Percentiles rank a stretch among this genome's conserved stretches.
These are phyloP conservation scores for Aspergillus spinulosporus DNA, from an alignment of 2,329 filamentous ascomycete genomes.

Conservation along the genomic window DNA sequence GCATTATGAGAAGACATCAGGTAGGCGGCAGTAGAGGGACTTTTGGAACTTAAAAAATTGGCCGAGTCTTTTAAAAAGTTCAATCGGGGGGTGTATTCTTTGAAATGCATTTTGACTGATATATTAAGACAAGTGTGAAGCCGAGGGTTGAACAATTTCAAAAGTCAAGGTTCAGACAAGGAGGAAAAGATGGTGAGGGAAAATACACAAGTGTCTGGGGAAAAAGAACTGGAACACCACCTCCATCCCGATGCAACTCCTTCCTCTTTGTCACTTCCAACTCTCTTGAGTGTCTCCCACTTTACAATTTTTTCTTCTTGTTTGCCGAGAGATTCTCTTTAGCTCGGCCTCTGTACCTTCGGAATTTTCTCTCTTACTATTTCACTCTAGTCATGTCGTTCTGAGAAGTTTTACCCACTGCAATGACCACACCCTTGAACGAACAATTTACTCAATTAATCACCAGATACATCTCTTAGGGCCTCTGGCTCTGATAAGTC, in stretches of 20 bases:
- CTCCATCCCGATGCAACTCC: constrained; percentile 1
- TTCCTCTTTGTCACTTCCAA: constrained; percentile 2
- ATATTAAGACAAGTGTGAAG: background rate
- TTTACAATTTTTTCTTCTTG: background rate
- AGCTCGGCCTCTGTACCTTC: no score
- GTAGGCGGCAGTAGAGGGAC: constrained; percentile 45
- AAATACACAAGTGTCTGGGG: constrained; percentile 1
- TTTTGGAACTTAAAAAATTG: constrained; percentile 30
- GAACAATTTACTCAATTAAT: no score
- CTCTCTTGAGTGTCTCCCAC: background rate
- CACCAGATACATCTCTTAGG: no score
- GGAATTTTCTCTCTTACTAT: no score
- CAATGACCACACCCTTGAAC: no score
- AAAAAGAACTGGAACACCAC: constrained; percentile 7
- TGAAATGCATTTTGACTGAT: constrained; percentile 23
- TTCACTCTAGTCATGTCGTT: no score
- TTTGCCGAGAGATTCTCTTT: background rate
- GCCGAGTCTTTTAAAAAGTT: constrained; percentile 42
- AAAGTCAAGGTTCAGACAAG: background rate
- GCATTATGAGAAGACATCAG: constrained; percentile 40
- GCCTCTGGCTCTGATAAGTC: no score
- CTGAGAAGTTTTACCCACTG: no score
- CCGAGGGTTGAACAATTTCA: background rate
- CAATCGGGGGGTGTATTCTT: constrained; percentile 30
- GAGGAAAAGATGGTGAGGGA: background rate